Conservation (phyloP, 192 early-diverging fungal genomes). For the Haplosporangium gracile region DNA sequence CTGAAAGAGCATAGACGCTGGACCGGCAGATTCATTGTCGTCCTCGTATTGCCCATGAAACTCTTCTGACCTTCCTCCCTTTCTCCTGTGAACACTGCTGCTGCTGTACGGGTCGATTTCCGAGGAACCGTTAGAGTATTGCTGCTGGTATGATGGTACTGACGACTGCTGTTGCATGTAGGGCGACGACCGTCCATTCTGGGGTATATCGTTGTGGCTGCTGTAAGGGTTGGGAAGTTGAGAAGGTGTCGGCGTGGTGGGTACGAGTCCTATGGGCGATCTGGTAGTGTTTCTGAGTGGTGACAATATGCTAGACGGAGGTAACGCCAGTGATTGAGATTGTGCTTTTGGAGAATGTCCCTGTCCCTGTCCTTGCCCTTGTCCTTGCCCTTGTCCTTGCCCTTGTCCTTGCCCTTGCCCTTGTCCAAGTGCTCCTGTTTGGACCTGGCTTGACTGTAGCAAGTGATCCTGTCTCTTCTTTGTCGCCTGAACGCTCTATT, state of each 20-base stretch:
- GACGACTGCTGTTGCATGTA: conserved; percentile 23
- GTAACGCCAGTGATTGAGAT: conserved; percentile 9
- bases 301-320: conserved; percentile 40
- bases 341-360: conserved; percentile 15
- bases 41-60: conserved; percentile 43
- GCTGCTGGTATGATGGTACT: conserved; percentile 9
- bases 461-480: conserved; percentile 53
- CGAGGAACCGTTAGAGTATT: conserved; percentile 23
- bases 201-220: conserved; percentile 45
- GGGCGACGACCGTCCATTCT: conserved; percentile 34
- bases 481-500: conserved; percentile 46
- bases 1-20: conserved; percentile 51
- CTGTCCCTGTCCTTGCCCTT: conserved; percentile 5
- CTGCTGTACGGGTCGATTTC: conserved; percentile 41
- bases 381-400: conserved; percentile 17
- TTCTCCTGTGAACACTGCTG: conserved; percentile 45
- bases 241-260: conserved; percentile 35
- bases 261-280: conserved; percentile 50
- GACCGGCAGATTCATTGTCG: conserved; percentile 46
- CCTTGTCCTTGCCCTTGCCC: conserved; percentile 22
- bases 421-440: background rate
- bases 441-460: conserved; percentile 12
- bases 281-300: conserved; percentile 44
- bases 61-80: conserved; percentile 32
- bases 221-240: conserved; percentile 16